Evolutionary conservation across 805 yeast genomes (phyloP).

Genomic region (Yamadazyma olivae): DNA sequence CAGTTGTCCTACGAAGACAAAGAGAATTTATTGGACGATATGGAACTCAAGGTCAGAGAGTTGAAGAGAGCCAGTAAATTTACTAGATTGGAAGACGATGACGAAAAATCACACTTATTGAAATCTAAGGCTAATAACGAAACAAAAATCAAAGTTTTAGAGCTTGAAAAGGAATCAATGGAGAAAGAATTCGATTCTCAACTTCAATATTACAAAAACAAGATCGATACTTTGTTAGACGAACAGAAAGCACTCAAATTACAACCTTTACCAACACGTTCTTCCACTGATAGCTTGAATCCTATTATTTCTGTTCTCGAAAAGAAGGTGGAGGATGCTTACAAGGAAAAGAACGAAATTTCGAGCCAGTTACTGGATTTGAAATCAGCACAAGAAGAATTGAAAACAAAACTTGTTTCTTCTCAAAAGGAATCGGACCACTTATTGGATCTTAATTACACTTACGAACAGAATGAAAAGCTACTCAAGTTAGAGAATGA

Average conservation of each 20-base stretch:
- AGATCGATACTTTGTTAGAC: constrained; percentile 21
- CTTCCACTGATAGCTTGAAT: not conserved
- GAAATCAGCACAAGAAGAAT: constrained; percentile 8
- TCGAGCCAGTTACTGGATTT: constrained; percentile 12
- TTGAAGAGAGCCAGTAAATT: constrained; percentile 21
- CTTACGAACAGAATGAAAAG: constrained; percentile 29
- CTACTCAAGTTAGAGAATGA: constrained; percentile 26
- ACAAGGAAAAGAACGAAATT: constrained; percentile 23
- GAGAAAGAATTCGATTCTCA: constrained; percentile 31
- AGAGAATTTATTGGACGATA: constrained; percentile 32
- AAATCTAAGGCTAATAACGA: constrained; percentile 37
- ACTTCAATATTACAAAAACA: constrained; percentile 27
- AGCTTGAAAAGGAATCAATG: constrained; percentile 29
- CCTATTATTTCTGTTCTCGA: constrained; percentile 24
- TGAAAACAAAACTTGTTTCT: constrained; percentile 17
- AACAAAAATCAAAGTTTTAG: constrained; percentile 31
- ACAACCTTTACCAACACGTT: not conserved
- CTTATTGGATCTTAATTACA: constrained; percentile 21
- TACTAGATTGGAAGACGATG: constrained; percentile 23
- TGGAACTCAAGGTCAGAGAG: constrained; percentile 31
- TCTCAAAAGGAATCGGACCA: constrained; percentile 22
- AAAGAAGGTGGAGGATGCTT: constrained; percentile 31
- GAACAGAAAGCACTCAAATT: constrained; percentile 1
- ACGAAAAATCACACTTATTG: constrained; percentile 32
- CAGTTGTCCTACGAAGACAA: constrained; percentile 26